phyloP scores from a whole-genome alignment of 2,329 filamentous ascomycete genomes.

The Arthrobotrys musiformis region DNA sequence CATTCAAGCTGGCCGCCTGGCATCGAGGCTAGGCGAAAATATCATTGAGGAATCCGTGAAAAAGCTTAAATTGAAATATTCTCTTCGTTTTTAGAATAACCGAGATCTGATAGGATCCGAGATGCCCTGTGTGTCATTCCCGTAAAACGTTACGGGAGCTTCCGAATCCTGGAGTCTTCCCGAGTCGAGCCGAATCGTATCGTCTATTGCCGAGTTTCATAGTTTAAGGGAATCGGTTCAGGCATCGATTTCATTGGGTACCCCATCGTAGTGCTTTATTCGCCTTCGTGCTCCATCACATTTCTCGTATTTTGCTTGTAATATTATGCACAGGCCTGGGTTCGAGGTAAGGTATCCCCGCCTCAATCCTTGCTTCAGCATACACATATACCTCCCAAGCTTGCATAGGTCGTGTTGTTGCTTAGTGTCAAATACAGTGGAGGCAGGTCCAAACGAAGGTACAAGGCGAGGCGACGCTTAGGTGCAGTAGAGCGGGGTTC shows the following conservation, averaged over 20 bases:
- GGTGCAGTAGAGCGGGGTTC: conserved; percentile 16
- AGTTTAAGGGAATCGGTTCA: no score
- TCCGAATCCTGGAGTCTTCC: not conserved
- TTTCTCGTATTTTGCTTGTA: not conserved
- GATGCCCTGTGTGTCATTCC: not conserved
- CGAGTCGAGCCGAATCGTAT: not conserved
- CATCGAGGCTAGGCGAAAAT: not conserved
- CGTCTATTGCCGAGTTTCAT: no score
- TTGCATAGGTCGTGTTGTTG: not conserved
- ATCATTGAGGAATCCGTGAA: no score
- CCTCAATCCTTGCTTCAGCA: not conserved
- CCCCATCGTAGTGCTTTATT: not conserved
- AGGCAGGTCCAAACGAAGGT: conserved; percentile 22
- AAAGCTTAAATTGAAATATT: not conserved
- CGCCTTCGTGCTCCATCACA: not conserved
- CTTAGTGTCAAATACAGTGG: not conserved
- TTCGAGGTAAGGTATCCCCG: conserved; percentile 1
- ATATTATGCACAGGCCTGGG: not conserved
- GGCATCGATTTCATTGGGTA: no score
- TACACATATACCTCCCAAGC: not conserved
- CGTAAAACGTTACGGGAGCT: not conserved
- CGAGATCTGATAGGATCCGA: not conserved
- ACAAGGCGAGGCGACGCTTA: conserved; percentile 25
- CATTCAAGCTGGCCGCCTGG: no score
- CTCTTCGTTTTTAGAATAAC: not conserved